phyloP scores from a whole-genome alignment of 2,329 filamentous ascomycete species.

The Aspergillus sp. region DNA sequence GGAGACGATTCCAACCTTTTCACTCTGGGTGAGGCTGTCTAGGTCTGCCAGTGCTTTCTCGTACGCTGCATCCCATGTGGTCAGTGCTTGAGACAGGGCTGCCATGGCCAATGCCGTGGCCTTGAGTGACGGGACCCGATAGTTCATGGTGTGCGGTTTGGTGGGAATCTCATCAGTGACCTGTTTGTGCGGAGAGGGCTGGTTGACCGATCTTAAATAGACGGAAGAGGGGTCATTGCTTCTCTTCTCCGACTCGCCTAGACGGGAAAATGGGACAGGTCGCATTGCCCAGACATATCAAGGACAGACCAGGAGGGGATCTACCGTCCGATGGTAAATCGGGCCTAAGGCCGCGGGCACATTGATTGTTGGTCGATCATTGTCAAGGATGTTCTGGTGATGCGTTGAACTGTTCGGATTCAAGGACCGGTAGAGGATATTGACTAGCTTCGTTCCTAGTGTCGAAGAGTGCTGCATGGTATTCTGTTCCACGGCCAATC shows the following conservation, averaged over 20 bases:
- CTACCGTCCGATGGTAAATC: background rate
- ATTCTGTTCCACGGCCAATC: no score
- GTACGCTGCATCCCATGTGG: conserved; percentile 13
- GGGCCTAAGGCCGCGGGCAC: background rate
- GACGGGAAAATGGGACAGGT: background rate
- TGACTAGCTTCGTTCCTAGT: no score
- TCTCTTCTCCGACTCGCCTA: background rate
- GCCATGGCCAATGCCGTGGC: background rate
- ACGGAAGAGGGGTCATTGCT: background rate
- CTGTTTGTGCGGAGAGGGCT: background rate
- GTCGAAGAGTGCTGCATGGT: no score
- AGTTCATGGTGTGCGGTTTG: background rate
- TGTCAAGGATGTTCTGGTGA: no score
- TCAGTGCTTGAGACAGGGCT: background rate
- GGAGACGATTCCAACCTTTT: conserved; percentile 31
- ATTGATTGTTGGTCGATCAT: background rate
- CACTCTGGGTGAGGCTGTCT: conserved; percentile 13
- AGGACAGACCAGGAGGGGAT: background rate
- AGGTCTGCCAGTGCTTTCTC: conserved; percentile 13
- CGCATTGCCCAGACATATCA: background rate
- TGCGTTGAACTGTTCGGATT: no score
- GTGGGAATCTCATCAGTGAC: background rate
- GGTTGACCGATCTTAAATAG: background rate
- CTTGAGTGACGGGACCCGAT: background rate
- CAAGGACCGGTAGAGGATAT: no score